A percentile compares a stretch with the other conserved stretches of the same genome.
phyloP scores from a whole-genome alignment of 1,284 basidiomycete genomes.

The Kalmanozyma brasiliensis region DNA sequence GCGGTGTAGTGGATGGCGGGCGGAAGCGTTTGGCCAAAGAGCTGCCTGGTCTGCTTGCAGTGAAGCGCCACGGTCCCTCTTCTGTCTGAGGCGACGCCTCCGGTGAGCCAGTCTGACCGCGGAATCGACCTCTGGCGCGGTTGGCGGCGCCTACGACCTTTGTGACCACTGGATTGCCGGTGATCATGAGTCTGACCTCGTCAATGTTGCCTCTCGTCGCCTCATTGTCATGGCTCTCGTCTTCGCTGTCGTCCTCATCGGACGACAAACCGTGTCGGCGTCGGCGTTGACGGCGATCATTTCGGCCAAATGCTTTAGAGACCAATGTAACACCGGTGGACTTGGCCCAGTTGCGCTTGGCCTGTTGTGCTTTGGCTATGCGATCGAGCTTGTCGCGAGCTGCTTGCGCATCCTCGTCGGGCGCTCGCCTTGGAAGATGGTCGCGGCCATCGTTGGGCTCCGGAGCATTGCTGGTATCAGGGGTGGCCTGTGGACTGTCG shows the following conservation, averaged over 20 bases:
- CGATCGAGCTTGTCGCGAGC: constrained; percentile 49
- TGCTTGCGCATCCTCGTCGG: constrained; percentile 33
- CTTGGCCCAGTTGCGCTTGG: constrained; percentile 38
- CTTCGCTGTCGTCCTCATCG: constrained; percentile 25
- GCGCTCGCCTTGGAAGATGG: constrained; percentile 19
- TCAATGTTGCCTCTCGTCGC: constrained; percentile 1
- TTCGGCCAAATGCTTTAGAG: constrained; percentile 21
- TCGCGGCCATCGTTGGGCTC: neutral
- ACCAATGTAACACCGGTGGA: constrained; percentile 31
- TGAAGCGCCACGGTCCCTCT: constrained; percentile 26
- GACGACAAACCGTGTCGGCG: constrained; percentile 31
- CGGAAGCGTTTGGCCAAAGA: constrained; percentile 28
- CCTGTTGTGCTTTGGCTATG: constrained; percentile 38
- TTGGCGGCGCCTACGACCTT: constrained; percentile 26
- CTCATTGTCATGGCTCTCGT: constrained; percentile 3
- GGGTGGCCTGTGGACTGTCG: constrained; percentile 4
- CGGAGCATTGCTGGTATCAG: neutral
- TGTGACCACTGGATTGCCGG: constrained; percentile 47
- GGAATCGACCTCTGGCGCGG: constrained; percentile 20
- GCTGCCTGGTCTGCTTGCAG: constrained; percentile 23
- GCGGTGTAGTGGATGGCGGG: constrained; percentile 17
- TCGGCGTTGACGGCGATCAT: constrained; percentile 22
- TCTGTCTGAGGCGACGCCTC: constrained; percentile 27
- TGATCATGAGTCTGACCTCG: constrained; percentile 57
- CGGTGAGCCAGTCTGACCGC: constrained; percentile 22